Conservation (phyloP, 2,329 filamentous ascomycete genomes). For the Colletotrichum sp. region DNA sequence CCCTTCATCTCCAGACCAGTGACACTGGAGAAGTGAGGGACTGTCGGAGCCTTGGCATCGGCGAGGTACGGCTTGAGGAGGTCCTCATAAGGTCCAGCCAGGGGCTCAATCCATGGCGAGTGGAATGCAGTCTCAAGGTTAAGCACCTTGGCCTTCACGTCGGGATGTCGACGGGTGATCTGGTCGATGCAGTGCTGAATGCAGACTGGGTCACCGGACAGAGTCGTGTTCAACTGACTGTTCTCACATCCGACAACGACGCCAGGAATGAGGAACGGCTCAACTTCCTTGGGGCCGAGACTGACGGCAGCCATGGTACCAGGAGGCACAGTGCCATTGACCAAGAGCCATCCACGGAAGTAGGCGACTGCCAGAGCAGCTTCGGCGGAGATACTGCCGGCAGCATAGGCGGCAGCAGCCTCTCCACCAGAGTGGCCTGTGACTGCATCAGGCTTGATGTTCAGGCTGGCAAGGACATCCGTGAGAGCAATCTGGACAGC, state of each 20-base stretch:
- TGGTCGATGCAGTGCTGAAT: constrained; percentile 29
- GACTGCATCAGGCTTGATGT: constrained; percentile 36
- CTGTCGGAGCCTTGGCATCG: background rate
- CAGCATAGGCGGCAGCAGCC: constrained; percentile 49
- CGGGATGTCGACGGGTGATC: constrained; percentile 32
- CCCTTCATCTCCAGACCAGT: constrained; percentile 28
- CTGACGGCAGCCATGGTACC: constrained; percentile 48
- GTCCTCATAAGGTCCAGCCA: constrained; percentile 22
- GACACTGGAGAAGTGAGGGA: constrained; percentile 28
- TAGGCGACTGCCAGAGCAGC: constrained; percentile 44
- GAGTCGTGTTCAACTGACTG: constrained; percentile 32
- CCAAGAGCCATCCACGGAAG: constrained; percentile 36
- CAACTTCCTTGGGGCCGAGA: constrained; percentile 33
- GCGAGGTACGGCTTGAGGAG: background rate
- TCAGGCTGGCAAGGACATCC: constrained; percentile 36
- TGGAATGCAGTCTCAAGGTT: constrained; percentile 48
- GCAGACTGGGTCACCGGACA: constrained; percentile 27
- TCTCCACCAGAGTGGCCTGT: constrained; percentile 51
- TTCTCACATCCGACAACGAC: constrained; percentile 35
- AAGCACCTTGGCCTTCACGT: constrained; percentile 34
- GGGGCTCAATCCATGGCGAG: constrained; percentile 30
- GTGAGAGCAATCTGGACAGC: constrained; percentile 45
- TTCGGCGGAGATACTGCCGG: constrained; percentile 35
- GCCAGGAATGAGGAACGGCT: constrained; percentile 28
- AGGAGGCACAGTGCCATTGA: constrained; percentile 24